phyloP scores from a whole-genome alignment of 2,329 filamentous ascomycete genomes.

The Xylaria multiplex region DNA sequence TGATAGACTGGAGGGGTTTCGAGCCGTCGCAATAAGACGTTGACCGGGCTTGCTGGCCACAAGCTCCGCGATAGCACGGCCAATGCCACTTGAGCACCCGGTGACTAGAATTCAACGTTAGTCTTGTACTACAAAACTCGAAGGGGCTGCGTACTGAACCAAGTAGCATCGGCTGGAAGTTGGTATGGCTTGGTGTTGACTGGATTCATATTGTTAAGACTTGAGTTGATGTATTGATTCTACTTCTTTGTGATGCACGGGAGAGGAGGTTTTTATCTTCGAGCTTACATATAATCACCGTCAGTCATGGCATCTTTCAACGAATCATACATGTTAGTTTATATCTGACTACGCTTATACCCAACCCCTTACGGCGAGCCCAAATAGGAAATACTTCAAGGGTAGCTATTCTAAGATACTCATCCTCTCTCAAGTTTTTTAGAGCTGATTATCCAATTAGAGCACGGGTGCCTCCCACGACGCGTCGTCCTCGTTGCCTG shows the following conservation, averaged over 20 bases:
- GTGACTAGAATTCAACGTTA: constrained; percentile 29
- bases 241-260: neutral
- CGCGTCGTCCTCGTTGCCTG: neutral
- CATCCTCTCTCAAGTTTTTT: neutral
- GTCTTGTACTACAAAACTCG: neutral
- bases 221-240: neutral
- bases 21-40: constrained; percentile 34
- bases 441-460: too few relatives aligned
- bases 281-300: neutral
- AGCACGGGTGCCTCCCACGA: neutral
- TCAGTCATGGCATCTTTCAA: neutral
- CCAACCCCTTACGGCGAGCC: constrained; percentile 22
- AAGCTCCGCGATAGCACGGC: constrained; percentile 31
- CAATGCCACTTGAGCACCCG: constrained; percentile 37
- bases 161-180: constrained; percentile 32
- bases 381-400: constrained; percentile 16
- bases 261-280: neutral
- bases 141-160: constrained; percentile 25
- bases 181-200: constrained; percentile 35
- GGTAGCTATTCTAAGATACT: neutral
- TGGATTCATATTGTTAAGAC: constrained; percentile 28
- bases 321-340: neutral
- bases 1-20: constrained; percentile 23
- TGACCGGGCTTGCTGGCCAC: constrained; percentile 30
- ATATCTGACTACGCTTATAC: neutral